Base-by-base conservation (phyloP, 768 basidiomycete genomes). In the Pleurotus sapidus region DNA sequence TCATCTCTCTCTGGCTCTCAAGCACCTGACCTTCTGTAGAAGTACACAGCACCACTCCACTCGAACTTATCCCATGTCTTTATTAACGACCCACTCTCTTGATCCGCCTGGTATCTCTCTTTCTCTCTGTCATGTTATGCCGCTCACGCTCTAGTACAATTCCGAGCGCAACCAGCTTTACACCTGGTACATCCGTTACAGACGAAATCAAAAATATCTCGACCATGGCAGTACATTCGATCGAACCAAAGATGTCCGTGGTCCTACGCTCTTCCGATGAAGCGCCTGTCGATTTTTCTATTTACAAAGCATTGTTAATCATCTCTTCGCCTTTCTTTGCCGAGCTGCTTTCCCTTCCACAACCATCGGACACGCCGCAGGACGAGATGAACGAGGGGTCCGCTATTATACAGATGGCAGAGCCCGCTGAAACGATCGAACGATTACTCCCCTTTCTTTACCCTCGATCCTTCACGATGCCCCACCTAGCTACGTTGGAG, bases 291-390 rank as follows among this genome's bases (percentile, higher is more conserved):
- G 72, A 77, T 67, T 86, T 85, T 68, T 75, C 75, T 58, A 77
- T 82, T 55, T 81, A 81, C 74, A 82, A 81, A 61, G 61, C 77
- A 40, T 70, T 87, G 55, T 72, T 88, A 9, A 75, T 80, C 15
- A 63, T 84, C 14, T 79, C 83, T 0, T 88, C 87, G 8, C 74
- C 80, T 4, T 78, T 87, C 65, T 87, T 87, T 60, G 72, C 72
- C 48, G 73, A 76, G 60, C 80, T 84, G 72, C 80, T 87, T 60
- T 73, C 76, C 6, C 66, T 86, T 24, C 84, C 84, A 23, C 74
- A 74, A 61, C 75, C 83, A 1, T 55, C 67, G 8, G 59, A 65
- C 7, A 71, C 71, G 46, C 14, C 51, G 5, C 8, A 23, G 37
- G 51, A 54, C 37, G 66, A 72, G 59, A 62, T 64, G 40, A 69